Evolutionary conservation across 306 rosid genomes (phyloP), one percentile per base, ranked within the genome.

Genomic region (Sechiopsis laciniata): DNA sequence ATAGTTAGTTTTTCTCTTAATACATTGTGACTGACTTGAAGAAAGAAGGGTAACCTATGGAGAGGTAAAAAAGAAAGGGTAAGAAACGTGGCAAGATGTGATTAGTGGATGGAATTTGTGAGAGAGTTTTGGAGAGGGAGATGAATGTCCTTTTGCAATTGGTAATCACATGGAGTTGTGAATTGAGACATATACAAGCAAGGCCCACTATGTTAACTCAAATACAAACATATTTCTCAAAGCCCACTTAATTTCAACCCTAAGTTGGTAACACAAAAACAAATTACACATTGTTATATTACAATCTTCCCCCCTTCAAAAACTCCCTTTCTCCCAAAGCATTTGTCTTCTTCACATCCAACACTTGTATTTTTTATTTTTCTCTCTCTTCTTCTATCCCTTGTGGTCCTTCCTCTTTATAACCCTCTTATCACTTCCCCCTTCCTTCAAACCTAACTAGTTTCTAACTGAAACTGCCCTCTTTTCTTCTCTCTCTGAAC

Each of bases 131-230:
- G 45, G 63, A 64, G 53, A 9, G 57, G 61, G 42, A 82, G 78
- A 58, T 78, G 63, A 74, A 74, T 81, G 75, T 85, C 82, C 84
- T 74, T 37, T 48, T 11, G 79, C 8, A 78, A 53, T n/a, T 61
- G 67, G 78, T 76, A 83, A 76, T 89, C 99, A 91, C 97, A 88
- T 91, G 99, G 87, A 24, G 65, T 51, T 88, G 91, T 81, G 85
- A 74, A 84, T 77, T 53, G 87, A 76, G 92, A 84, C 83, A 84
- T 82, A 76, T 84, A 89, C 99, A 91, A 32, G 80, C 19, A 81
- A 96, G 90, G 84, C 97, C 97, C 99, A 89, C 97, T 77, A 80
- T 89, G 96, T 83, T 87, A 58, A 81, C 87, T 80, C 78, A 73
- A 89, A 86, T 74, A 78, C 92, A 83, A 85, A 91, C 99, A 91